Evolutionary conservation across 768 basidiomycete species (phyloP), one percentile per base, ranked within the genome.

Genomic region (Russula vinacea): DNA sequence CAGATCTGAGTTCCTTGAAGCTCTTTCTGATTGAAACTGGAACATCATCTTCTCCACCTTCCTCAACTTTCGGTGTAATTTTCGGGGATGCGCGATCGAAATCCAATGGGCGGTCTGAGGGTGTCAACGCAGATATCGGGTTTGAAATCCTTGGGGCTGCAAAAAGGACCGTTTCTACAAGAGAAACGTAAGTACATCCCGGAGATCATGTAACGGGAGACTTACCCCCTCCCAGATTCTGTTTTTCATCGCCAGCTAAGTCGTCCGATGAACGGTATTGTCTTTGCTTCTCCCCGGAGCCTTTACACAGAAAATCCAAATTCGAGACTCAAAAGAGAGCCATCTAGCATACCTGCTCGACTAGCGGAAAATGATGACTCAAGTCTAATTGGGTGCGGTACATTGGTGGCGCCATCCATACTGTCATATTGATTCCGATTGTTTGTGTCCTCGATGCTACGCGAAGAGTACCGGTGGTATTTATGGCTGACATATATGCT

Each of bases 1-100:
- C 55, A 10, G 59, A 65, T 57, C 55, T 61, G 19, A 60, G 60
- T 33, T 65, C 64, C 39, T 59, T 65, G 13, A 65, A 65, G 55
- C 64, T 61, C 32, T 56, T 65, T 35, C 50, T 65, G 32, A 65
- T 56, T 5, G 60, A 65, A 42, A 56, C 55, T 1, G 64, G 64
- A 47, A 61, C 39, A 3, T 47, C 64, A 32, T 65, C 64, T 6
- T 60, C 60, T 29, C 39, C 64, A 4, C 55, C 58, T 44, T 55
- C 64, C 37, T 61, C 64, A n/a, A 57, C 49, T 13, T 52, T 65
- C 9, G 54, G 39, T 8, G 24, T 45, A 19, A 56, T 35, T 35
- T 33, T 47, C 16, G 58, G 22, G 42, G 39, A 40, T n/a, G 55
- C 24, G 42, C 59, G 42, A 40, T 40, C 39, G 26, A n/a, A n/a